phyloP scores from a whole-genome alignment of 495 filamentous ascomycete species.

The Aspergillus bridgeri region DNA sequence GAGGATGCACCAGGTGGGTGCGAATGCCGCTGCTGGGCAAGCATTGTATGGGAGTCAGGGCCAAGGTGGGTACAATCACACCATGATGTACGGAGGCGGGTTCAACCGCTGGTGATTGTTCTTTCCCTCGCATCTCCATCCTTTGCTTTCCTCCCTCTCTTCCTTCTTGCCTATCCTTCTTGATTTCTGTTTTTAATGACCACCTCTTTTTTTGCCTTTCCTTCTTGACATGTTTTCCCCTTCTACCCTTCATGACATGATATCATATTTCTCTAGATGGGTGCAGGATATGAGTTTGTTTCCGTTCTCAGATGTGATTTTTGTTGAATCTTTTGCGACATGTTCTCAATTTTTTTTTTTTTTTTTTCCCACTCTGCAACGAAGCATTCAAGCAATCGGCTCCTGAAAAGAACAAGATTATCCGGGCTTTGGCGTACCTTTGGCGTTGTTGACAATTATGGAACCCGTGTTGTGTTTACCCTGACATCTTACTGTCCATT shows the following conservation, averaged over 20 bases:
- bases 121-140: conserved; percentile 23
- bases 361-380: conserved; percentile 26
- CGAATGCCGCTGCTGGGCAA: conserved; percentile 65
- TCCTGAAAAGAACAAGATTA: conserved; percentile 30
- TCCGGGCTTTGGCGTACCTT: conserved; percentile 30
- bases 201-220: conserved; percentile 15
- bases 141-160: conserved; percentile 5
- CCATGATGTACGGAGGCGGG: conserved; percentile 79
- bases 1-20: conserved; percentile 87
- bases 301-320: conserved; percentile 24
- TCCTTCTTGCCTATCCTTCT: neutral
- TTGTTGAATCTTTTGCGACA: conserved; percentile 30
- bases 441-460: conserved; percentile 32
- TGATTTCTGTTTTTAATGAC: conserved; percentile 13
- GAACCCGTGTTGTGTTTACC: conserved; percentile 13
- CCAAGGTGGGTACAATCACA: conserved; percentile 96
- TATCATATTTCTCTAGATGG: conserved; percentile 31
- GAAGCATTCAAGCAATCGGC: conserved; percentile 34
- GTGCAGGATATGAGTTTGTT: conserved; percentile 26
- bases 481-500: conserved; percentile 13
- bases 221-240: conserved; percentile 17
- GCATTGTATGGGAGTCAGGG: conserved; percentile 85
- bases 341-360: conserved; percentile 25
- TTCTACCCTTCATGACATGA: conserved; percentile 34
- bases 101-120: conserved; percentile 69